Base-by-base conservation (phyloP, 2,329 filamentous ascomycete species). In the Verticillium nubilum region DNA sequence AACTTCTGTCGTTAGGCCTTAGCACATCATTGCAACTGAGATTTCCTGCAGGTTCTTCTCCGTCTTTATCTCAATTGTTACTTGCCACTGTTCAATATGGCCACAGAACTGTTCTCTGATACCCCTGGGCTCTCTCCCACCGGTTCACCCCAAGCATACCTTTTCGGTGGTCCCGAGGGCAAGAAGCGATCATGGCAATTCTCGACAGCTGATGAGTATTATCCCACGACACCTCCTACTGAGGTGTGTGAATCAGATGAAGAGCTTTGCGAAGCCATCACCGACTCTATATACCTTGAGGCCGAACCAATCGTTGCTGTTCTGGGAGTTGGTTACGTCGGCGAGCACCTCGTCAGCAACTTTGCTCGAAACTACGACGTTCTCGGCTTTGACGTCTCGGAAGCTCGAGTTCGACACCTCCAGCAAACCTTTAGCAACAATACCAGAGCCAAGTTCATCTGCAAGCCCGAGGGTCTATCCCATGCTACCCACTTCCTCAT, bases 251-350 rank as follows among this genome's bases (percentile, higher is more conserved):
- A 63, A 27, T 63, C 62, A 5, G 62, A 64, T 15, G 62, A 64
- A 35, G 62, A 64, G 52, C 59, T 60, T 10, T 62, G 59, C 19
- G 29, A 17, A 10, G 58, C 61, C 7, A 23, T 59, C 52, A 47
- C 59, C 23, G 57, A 58, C 58, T 63, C 62, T 56, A 50, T 63
- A 19, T 56, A 63, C 19, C 58, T 63, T 27, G 62, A 63, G 47
- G 52, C 58, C 19, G 58, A 70, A 72, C 72, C 76, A 7, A 60
- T 76, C 5, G 74, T 82, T 3, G 79, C 78, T 57, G 73, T 83
- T 31, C 77, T 83, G 27, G 80, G 80, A 3, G 78, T 82, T 17
- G 81, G 80, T 47, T 83, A 82, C 65, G 80, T 83, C 4, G 80
- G 80, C 7, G 73, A 75, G 58, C 78, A 82, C 60, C 76, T 83